These are phyloP conservation scores for Fusarium guadeloupense DNA, from an alignment of 2,329 filamentous ascomycete genomes.

Conservation along the genomic window DNA sequence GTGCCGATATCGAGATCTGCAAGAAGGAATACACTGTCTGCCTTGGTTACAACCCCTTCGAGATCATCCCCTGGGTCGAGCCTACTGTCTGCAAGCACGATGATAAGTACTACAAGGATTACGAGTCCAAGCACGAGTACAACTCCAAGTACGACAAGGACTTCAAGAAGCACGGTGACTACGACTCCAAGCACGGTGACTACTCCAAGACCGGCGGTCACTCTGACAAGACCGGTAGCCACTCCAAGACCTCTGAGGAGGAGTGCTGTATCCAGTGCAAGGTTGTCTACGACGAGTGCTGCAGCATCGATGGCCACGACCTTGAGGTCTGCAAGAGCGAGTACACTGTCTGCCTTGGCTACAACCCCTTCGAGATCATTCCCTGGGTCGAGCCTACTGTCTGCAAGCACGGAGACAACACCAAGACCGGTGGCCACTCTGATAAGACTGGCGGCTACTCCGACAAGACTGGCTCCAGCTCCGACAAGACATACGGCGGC, in stretches of 20 bases:
- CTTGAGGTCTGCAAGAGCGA: constrained; percentile 22
- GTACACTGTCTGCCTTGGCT: constrained; percentile 24
- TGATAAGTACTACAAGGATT: constrained; percentile 21
- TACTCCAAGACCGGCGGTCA: background rate
- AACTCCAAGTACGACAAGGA: background rate
- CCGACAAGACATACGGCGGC: background rate
- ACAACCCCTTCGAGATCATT: constrained; percentile 16
- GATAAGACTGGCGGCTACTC: background rate
- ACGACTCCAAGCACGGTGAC: background rate
- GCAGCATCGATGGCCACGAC: constrained; percentile 9
- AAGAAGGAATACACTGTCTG: constrained; percentile 24
- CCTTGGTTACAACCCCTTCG: constrained; percentile 27
- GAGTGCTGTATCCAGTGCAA: constrained; percentile 30
- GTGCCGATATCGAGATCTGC: constrained; percentile 15
- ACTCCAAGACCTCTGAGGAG: constrained; percentile 8
- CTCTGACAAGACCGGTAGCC: background rate
- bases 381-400: constrained; percentile 29
- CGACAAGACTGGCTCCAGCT: background rate
- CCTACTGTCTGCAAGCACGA: constrained; percentile 29
- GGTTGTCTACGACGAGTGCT: constrained; percentile 25
- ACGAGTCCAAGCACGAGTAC: constrained; percentile 17
- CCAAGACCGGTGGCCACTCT: background rate
- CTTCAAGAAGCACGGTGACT: background rate
- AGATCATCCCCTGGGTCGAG: background rate
- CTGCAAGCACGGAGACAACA: constrained; percentile 21